phyloP scores from a whole-genome alignment of 139 green algal species.

The Edaphochlamys debaryana region DNA sequence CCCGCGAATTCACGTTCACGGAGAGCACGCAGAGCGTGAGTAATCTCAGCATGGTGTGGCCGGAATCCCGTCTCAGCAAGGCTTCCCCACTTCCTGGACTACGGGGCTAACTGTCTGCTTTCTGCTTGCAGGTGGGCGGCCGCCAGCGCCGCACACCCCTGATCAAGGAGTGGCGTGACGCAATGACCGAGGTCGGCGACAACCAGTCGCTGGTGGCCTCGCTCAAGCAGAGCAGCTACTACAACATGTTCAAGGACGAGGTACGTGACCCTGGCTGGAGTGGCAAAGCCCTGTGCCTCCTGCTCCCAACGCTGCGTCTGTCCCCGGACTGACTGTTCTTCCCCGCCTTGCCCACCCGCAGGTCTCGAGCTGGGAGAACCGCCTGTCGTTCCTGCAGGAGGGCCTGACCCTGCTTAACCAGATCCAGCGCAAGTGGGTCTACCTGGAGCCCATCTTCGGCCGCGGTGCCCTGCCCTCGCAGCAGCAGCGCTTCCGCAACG shows the following conservation, averaged over 20 bases:
- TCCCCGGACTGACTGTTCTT: too few relatives aligned
- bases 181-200: slow-evolving; percentile 84
- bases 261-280: too few relatives aligned
- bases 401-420: slow-evolving; percentile 70
- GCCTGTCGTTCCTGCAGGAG: slow-evolving; percentile 70
- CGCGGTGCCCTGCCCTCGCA: slow-evolving; percentile 80
- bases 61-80: too few relatives aligned
- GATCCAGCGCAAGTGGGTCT: slow-evolving; percentile 87
- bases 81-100: too few relatives aligned
- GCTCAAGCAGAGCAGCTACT: slow-evolving; percentile 77
- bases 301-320: too few relatives aligned
- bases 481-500: slow-evolving; percentile 75
- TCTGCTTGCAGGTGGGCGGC: slow-evolving; percentile 19
- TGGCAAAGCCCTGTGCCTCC: too few relatives aligned
- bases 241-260: slow-evolving; percentile 74
- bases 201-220: slow-evolving; percentile 80
- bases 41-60: too few relatives aligned
- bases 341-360: background rate
- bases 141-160: slow-evolving; percentile 54
- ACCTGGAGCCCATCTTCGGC: slow-evolving; percentile 88
- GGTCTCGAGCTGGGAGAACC: slow-evolving; percentile 66
- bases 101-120: too few relatives aligned
- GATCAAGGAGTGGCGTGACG: slow-evolving; percentile 87
- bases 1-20: slow-evolving; percentile 72
- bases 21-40: slow-evolving; percentile 39